Base-by-base conservation (phyloP, 1,284 basidiomycete species). In the Phellopilus nigrolimitatus region DNA sequence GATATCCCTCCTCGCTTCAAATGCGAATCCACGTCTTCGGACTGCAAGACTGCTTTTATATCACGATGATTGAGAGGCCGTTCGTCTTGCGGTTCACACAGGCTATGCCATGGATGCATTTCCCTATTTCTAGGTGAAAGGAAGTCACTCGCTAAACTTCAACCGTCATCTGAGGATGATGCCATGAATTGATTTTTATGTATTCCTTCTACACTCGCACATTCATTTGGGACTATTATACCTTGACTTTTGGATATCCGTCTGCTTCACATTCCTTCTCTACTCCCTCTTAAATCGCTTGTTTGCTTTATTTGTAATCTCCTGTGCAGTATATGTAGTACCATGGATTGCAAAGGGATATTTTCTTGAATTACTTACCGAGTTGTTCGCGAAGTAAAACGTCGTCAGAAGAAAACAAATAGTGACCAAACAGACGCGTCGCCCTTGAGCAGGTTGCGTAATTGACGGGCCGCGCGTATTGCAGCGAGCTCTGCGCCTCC, bases 401-500 rank as follows among this genome's bases (percentile, higher is more conserved):
- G 7, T 30, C 12, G 6, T 30, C 12, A 12, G 28, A 30, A 30
- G 40, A 2, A 22, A 42, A 12, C 22, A 44, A 44, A 31, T 28
- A 44, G 24, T 21, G 42, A 19, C n/a, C n/a, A 44, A 28, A 44
- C 42, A 44, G 41, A 45, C 52, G 47, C 52, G 52, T 45, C 47
- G 30, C 31, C 28, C 19, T 40, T 38, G 13, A 19, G 27, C 30
- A 28, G 24, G 45, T 39, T 47, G 52, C 52, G 52, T 54, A 47
- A 52, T 30, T 38, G 27, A 10, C 34, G n/a, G n/a, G n/a, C n/a
- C n/a, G 34, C n/a, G n/a, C 31, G n/a, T 33, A 33, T 21, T 47
- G 40, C 33, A 30, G 10, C 17, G 13, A 54, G 17, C 47, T 37
- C 24, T 12, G 8, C 19, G 12, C 41, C 33, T 12, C 28, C 8